Base-by-base conservation (phyloP, 1,284 basidiomycete genomes). In the Puccinia triticina region DNA sequence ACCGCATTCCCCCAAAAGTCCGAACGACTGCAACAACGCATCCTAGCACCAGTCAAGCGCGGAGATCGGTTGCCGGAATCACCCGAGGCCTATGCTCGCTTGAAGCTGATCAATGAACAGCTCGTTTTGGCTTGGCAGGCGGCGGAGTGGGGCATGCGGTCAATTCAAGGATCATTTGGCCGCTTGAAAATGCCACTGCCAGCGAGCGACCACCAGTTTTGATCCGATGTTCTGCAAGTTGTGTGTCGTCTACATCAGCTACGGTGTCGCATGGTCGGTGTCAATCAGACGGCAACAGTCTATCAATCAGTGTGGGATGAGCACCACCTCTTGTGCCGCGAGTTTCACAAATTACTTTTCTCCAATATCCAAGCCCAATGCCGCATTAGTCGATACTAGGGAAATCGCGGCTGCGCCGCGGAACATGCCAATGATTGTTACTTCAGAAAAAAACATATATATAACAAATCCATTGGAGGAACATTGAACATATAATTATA, bases 141-240 rank as follows among this genome's bases (percentile, higher is more conserved):
- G 26, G 88, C 88, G 18, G 88, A 90, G 84, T 90, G 88, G 89
- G 89, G 89, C 0, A 89, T 88, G 87, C 85, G 85, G 7, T 71
- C 84, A 0, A 67, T 90, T 0, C 89, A 89, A 84, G 88, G 88
- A 11, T 87, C 87, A 12, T 90, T 90, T 86, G 87, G 88, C 2
- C 81, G 87, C 0, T 85, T 90, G 8, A 84, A 86, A 4, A 55
- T 89, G 0, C 89, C 88, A 10, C 83, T 89, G 3, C 82, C 85
- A 21, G 86, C 88, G 34, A 84, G 85, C 69, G 64, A 88, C 82
- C 66, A 81, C 10, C 71, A 85, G 11, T 37, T 55, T 12, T 83
- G 85, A 14, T 85, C 69, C 5, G 84, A 87, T 50, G 81, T 89
- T 0, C 82, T 89, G 5, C 87, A 89, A 77, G 85, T 77, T 10